Conservation (phyloP, 192 early-diverging fungal species). For the Entomortierella chlamydospora region DNA sequence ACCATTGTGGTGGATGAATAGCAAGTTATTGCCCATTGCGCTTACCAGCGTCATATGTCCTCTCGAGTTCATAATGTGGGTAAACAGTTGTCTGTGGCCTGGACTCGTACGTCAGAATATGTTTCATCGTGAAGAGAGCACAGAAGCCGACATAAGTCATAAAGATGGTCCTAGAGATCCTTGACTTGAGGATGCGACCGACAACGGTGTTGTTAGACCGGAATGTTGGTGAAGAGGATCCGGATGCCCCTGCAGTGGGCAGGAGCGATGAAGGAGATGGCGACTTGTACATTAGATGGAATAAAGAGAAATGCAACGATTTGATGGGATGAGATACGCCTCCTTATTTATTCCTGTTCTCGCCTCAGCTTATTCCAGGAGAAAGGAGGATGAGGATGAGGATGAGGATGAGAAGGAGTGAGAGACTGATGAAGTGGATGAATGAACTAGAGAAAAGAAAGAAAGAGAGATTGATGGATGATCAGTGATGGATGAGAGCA, state of each 20-base stretch:
- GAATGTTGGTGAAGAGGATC: conserved; percentile 27
- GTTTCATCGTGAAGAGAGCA: conserved; percentile 43
- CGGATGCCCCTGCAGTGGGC: conserved; percentile 20
- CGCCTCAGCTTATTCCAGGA: not conserved
- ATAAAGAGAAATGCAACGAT: not conserved
- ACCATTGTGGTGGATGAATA: too few species aligned
- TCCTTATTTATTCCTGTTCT: conserved; percentile 1
- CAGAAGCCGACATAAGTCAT: conserved; percentile 40
- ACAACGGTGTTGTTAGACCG: conserved; percentile 9
- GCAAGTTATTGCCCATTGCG: too few species aligned
- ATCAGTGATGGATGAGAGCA: not conserved
- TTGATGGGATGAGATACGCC: not conserved
- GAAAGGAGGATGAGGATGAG: not conserved
- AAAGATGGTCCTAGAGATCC: conserved; percentile 18
- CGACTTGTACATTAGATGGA: conserved; percentile 11
- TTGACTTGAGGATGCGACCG: conserved; percentile 26
- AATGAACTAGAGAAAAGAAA: not conserved
- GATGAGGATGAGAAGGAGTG: not conserved
- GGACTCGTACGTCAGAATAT: conserved; percentile 33
- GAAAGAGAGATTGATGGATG: not conserved
- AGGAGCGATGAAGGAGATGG: conserved; percentile 13
- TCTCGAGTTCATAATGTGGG: conserved; percentile 40
- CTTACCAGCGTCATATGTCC: conserved; percentile 33
- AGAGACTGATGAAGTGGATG: not conserved
- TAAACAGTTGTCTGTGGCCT: conserved; percentile 26